Percentiles rank a stretch among this genome's conserved stretches.
These are phyloP conservation scores for Ogataea degrootiae DNA, from an alignment of 805 yeast species.

Conservation along the genomic window DNA sequence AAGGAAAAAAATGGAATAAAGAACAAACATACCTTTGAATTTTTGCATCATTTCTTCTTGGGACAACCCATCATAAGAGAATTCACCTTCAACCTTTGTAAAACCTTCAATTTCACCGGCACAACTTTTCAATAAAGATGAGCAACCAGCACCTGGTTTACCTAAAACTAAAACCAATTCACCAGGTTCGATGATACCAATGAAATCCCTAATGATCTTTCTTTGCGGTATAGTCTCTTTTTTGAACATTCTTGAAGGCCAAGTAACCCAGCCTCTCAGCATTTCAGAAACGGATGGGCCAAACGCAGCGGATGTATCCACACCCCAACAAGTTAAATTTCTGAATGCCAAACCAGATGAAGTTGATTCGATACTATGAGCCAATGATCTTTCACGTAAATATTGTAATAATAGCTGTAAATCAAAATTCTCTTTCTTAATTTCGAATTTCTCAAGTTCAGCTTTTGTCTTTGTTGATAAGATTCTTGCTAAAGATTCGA, in stretches of 20 bases:
- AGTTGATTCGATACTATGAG: conserved; percentile 44
- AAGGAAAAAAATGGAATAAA: not conserved
- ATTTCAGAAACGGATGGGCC: conserved; percentile 44
- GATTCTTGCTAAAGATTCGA: conserved; percentile 47
- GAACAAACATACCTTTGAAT: conserved; percentile 37
- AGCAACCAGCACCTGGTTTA: conserved; percentile 79
- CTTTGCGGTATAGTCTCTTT: conserved; percentile 30
- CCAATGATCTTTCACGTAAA: conserved; percentile 32
- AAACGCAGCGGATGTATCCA: conserved; percentile 50
- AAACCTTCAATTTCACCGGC: conserved; percentile 46
- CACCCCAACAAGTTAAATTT: conserved; percentile 40
- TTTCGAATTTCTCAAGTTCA: conserved; percentile 40
- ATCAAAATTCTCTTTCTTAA: conserved; percentile 43
- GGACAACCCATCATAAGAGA: conserved; percentile 59
- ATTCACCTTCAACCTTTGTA: conserved; percentile 47
- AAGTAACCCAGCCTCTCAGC: conserved; percentile 29
- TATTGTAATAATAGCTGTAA: conserved; percentile 37
- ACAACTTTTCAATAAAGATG: conserved; percentile 60
- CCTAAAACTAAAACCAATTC: conserved; percentile 68
- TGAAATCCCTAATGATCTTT: conserved; percentile 36
- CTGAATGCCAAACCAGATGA: conserved; percentile 49
- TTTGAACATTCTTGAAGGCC: conserved; percentile 29
- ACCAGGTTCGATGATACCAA: conserved; percentile 48
- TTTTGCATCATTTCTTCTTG: conserved; percentile 55
- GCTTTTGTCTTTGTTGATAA: conserved; percentile 45